Conservation (phyloP, 495 filamentous ascomycete genomes). For the Aspergillus funiculosus region DNA sequence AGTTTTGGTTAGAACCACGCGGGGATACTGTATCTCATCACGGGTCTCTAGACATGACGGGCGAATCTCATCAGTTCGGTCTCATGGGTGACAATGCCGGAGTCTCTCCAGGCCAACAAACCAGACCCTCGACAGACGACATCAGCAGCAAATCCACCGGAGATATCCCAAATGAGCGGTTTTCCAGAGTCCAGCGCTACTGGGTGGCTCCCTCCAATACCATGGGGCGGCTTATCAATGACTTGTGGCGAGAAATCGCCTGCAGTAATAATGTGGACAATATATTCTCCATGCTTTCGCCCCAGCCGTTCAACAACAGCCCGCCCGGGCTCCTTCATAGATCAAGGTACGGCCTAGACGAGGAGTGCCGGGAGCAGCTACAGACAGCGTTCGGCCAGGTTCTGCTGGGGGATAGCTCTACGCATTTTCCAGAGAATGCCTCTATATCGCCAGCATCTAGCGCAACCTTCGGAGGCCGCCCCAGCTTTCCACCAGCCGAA, state of each 20-base stretch:
- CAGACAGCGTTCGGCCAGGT: slow-evolving; percentile 34
- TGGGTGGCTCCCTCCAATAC: slow-evolving; percentile 43
- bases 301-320: slow-evolving; percentile 17
- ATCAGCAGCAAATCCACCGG: slow-evolving; percentile 25
- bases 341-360: slow-evolving; percentile 44
- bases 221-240: slow-evolving; percentile 44
- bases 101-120: slow-evolving; percentile 22
- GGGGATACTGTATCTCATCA: slow-evolving; percentile 34
- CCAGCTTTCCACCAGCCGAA: slow-evolving; percentile 45
- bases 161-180: slow-evolving; percentile 44
- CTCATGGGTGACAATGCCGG: slow-evolving; percentile 25
- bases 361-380: slow-evolving; percentile 43
- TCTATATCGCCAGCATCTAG: slow-evolving; percentile 24
- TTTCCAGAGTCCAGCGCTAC: slow-evolving; percentile 44
- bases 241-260: slow-evolving; percentile 44
- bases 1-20: slow-evolving; percentile 38
- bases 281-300: slow-evolving; percentile 34
- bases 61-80: slow-evolving; percentile 29
- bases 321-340: slow-evolving; percentile 28
- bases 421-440: slow-evolving; percentile 24
- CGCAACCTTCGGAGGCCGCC: slow-evolving; percentile 21
- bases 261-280: slow-evolving; percentile 40
- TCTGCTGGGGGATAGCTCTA: slow-evolving; percentile 14
- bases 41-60: slow-evolving; percentile 31
- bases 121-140: slow-evolving; percentile 26